Base-by-base conservation (phyloP, 148 eudicot genomes). In the Diospyros kaki region DNA sequence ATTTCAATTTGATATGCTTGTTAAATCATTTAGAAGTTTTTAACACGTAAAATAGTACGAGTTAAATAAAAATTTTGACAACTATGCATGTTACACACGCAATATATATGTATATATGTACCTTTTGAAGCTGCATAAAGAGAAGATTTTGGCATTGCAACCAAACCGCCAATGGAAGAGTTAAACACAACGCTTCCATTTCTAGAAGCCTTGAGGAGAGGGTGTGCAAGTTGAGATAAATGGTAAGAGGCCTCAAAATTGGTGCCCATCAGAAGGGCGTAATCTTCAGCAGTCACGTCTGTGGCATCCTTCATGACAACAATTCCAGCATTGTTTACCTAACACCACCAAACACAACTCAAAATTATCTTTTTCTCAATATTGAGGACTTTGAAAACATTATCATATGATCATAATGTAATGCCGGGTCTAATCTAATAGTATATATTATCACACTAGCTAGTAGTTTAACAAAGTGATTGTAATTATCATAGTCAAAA, bases 91-190 rank as follows among this genome's bases (percentile, higher is more conserved):
- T 28, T 28, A 28, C 28, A 28, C 28, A 28, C 28, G 28, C 28
- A 28, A 28, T 28, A 28, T 28, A 28, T 28, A 28, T 28, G 28
- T 28, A 28, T 28, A 28, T 15, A 56, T 14, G 4, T 66, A 75
- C 87, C 87, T 84, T 84, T 84, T 51, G 87, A 55, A 3, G 87
- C 84, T 0, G 83, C 46, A 50, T 85, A 85, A 8, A 82, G 18
- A 1, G 85, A 76, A 43, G 71, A 67, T 18, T 56, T 68, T 4
- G 81, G 81, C 5, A 82, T 64, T 1, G 81, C 79, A 4, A 71
- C 64, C 2, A 72, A 48, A 3, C 81, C 88, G 17, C 85, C 81
- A 1, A 80, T 72, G 13, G 85, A 85, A 6, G 88, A 82, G 14
- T 79, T 78, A 75, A 85, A 85, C 40, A 85, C 83, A 13, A 85